Evolutionary conservation across 2,329 filamentous ascomycete genomes (phyloP), one percentile per base, ranked within the genome.

Genomic region (Fusarium anguioides): DNA sequence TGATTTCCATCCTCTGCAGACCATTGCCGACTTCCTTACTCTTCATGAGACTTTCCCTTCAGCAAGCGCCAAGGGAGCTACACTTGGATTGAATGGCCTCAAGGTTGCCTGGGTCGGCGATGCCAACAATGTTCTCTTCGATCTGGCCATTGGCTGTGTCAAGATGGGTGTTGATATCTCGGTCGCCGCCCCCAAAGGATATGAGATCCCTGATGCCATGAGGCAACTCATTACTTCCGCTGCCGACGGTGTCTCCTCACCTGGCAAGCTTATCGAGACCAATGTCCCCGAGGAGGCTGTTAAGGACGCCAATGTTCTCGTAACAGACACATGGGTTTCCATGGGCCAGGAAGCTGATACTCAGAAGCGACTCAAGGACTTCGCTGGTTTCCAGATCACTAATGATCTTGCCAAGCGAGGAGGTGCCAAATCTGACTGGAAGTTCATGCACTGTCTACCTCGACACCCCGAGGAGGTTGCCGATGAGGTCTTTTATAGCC

Each of bases 381-480:
- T 99, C 77, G 86, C 86, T 27, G 94, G 95, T 15, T 99, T 94
- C 80, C 95, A 97, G 77, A 91, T 99, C 74, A 97, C 95, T 4
- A 87, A 89, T 45, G 92, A 96, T 40, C 83, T 99, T 70, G 95
- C 94, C 3, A 87, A 90, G 79, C 86, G 89, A 47, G 94, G 94
- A 40, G 94, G 93, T 20, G 96, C 96, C 39, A 97, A 96, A 78
- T 84, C 91, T 15, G 86, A 87, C 66, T 99, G 96, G 96, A 94
- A 93, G 79, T 99, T 99, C 78, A 97, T 99, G 96, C 96, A 99
- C 82, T 99, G 96, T 78, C 81, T 99, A 60, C 96, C 96, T 15
- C 87, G 96, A 65, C 94, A 99, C 76, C 87, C 87, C 0, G 95
- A 99, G 78, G 96, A 99, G 81, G 96, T 99, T 31, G 89, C 87